phyloP scores from a whole-genome alignment of 768 basidiomycete genomes.

The Phanerodontia chrysosporium region DNA sequence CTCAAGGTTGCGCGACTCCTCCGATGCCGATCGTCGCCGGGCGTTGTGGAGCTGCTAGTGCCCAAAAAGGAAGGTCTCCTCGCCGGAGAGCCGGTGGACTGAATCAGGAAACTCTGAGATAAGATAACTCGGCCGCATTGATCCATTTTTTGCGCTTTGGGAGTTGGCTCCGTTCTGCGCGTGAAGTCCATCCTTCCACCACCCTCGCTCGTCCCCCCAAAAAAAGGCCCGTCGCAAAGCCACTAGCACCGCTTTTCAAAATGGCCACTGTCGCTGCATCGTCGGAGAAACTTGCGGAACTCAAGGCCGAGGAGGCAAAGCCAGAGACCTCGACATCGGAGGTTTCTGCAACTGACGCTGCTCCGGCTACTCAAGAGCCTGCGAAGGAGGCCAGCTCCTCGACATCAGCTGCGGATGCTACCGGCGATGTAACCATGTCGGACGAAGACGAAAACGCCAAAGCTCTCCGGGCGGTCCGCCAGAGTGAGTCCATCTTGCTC shows the following conservation, averaged over 20 bases:
- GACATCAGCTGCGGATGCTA: not conserved
- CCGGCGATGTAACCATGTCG: constrained; percentile 10
- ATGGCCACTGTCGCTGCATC: constrained; percentile 9
- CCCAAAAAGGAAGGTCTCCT: not conserved
- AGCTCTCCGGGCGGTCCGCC: constrained; percentile 47
- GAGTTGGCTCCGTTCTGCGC: not conserved
- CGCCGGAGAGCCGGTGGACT: not conserved
- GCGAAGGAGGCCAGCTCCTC: not conserved
- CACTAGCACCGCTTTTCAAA: not conserved
- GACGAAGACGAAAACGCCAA: constrained; percentile 36
- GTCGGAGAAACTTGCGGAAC: constrained; percentile 7
- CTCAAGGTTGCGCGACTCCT: not conserved
- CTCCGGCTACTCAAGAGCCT: not conserved
- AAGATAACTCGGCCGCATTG: not conserved
- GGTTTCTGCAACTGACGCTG: not conserved
- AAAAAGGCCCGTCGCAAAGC: not conserved
- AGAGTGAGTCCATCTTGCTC: constrained; percentile 37
- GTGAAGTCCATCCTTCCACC: not conserved
- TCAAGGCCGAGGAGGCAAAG: constrained; percentile 9
- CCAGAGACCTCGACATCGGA: not conserved
- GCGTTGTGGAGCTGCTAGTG: not conserved
- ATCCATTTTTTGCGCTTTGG: not conserved
- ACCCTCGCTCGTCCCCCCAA: not conserved
- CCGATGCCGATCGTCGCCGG: constrained; percentile 1
- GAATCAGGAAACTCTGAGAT: not conserved